These are phyloP conservation scores for Tulasnella sp. DNA, from an alignment of 768 basidiomycete genomes.

Conservation along the genomic window DNA sequence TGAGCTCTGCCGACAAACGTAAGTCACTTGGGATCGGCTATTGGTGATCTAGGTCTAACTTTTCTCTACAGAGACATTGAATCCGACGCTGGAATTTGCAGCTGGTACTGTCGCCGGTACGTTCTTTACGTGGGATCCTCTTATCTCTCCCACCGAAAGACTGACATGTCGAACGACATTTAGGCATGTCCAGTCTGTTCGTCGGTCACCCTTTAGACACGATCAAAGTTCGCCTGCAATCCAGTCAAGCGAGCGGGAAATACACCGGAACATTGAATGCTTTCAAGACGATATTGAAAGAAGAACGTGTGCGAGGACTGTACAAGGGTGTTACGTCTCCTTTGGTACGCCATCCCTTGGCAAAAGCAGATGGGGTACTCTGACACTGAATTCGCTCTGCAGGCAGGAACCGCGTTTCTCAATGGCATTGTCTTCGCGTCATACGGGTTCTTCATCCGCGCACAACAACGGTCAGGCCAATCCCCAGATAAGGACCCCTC, in stretches of 20 bases:
- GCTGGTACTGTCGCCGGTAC: constrained; percentile 62
- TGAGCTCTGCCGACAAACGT: background rate
- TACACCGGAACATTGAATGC: constrained; percentile 54
- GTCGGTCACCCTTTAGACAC: constrained; percentile 76
- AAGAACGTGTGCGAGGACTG: constrained; percentile 56
- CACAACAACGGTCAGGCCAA: constrained; percentile 37
- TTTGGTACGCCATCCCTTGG: constrained; percentile 37
- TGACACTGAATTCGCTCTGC: background rate
- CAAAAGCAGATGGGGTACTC: background rate
- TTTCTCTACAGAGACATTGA: background rate
- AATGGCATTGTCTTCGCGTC: constrained; percentile 82
- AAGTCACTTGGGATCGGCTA: background rate
- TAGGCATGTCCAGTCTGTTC: constrained; percentile 51
- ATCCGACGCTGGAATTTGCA: constrained; percentile 59
- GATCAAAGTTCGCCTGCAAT: constrained; percentile 80
- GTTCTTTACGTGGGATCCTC: constrained; percentile 3
- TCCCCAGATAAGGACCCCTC: constrained; percentile 39
- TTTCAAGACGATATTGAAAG: constrained; percentile 51
- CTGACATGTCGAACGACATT: background rate
- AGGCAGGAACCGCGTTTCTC: constrained; percentile 62
- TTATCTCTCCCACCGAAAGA: background rate
- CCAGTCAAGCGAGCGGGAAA: constrained; percentile 39
- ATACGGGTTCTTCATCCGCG: constrained; percentile 66
- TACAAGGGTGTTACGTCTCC: constrained; percentile 75
- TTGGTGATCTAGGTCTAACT: background rate